Evolutionary conservation across 2,329 filamentous ascomycete genomes (phyloP), one percentile per base, ranked within the genome.

Genomic region (Hypoxylon sp.): DNA sequence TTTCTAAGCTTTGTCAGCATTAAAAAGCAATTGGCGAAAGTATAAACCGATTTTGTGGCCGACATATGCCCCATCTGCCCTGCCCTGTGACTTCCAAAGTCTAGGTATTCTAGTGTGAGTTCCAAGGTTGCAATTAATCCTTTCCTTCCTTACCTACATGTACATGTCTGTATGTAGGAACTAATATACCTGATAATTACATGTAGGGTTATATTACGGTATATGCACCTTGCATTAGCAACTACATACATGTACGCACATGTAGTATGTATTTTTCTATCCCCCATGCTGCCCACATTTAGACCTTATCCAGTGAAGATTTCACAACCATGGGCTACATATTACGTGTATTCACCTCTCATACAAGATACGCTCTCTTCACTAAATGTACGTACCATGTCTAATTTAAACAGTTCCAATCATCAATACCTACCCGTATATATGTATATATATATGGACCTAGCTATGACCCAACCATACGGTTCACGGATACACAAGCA

Each of bases 201-300:
- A 26, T 26, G 26, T 26, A 31, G 11, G 17, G 54, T 9, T 58
- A 58, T 58, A 58, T 19, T 47, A 47, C 39, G n/a, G n/a, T n/a
- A n/a, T n/a, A 47, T 47, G 13, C 39, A 47, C 54, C 54, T 26
- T 58, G 42, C 54, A 58, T 47, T 58, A 58, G 26, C 44, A 33
- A 26, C 10, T 29, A 29, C 26, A 3, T 29, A 26, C n/a, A n/a
- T n/a, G n/a, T n/a, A n/a, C n/a, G n/a, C n/a, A n/a, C n/a, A n/a
- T n/a, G n/a, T n/a, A n/a, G n/a, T n/a, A n/a, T n/a, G n/a, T n/a
- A n/a, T 44, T 17, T 44, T 44, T 8, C 17, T 29, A 31, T 19
- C 10, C 51, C 52, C 52, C 37, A 19, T 42, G 26, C 26, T 9
- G 29, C 29, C 29, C 29, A 31, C 9, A 31, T 31, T 31, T 24